Base-by-base conservation (phyloP, 768 basidiomycete genomes). In the Mycena indigotica region DNA sequence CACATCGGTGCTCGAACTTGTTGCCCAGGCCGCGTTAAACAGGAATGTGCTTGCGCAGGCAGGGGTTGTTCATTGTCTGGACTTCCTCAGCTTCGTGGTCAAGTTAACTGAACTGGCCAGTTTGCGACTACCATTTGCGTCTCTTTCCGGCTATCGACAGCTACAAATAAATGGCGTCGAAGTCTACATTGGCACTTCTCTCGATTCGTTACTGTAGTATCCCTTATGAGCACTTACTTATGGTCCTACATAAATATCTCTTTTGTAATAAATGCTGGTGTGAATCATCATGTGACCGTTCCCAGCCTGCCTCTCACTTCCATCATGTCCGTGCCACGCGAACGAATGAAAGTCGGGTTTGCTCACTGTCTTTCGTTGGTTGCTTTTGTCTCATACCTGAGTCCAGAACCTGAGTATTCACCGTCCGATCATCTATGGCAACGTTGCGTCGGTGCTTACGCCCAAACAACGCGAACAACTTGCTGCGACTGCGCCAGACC, bases 371-470 rank as follows among this genome's bases (percentile, higher is more conserved):
- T 17, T 35, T 17, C 32, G 17, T 35, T 35, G 17, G n/a, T n/a
- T n/a, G n/a, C n/a, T n/a, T 8, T 35, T 17, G 32, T 35, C 32
- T 35, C 32, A 35, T 17, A n/a, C n/a, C n/a, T n/a, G 8, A 17
- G 32, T 8, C 32, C 32, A 96, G 93, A 95, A 94, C 30, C 76
- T 95, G 39, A 89, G 84, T 62, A 91, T 98, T 51, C 86, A 85
- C 69, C 82, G 97, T 49, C 93, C 95, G 1, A 85, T 99, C 63
- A 91, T 98, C 58, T 98, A 98, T 75, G 97, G 97, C 48, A 98
- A 98, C 71, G 91, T 89, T 13, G 93, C 96, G 28, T 80, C 83
- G 1, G 84, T 93, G 53, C 72, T 99, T 59, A 87, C 84, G 0
- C 75, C 82, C 16, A 84, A 86, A 64, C 95, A 97, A 69, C 82